Evolutionary conservation across 306 rosid genomes (phyloP), one percentile per base, ranked within the genome.

Genomic region (Castanospermum australe): DNA sequence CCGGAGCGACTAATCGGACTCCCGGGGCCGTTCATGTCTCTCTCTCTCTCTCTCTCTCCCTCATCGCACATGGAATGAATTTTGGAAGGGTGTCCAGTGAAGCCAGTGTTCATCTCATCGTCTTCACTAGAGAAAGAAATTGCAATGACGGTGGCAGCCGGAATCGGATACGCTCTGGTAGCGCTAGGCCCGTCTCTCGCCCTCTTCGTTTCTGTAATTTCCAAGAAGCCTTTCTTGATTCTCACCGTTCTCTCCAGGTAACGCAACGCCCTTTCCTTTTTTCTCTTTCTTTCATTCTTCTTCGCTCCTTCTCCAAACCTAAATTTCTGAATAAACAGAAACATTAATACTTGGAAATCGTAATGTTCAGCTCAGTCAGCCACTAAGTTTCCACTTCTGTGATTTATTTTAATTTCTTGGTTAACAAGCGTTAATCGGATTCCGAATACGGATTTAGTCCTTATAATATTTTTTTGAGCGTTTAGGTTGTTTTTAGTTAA

Each of bases 131-230:
- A 11, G 45, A 13, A 5, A 20, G 30, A 50, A 5, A 12, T 14
- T 5, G 56, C 36, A 52, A 92, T 92, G 97, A 90, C 97, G 62
- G 82, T 92, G 1, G 86, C 93, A 1, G 97, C 97, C 47, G 99
- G 97, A 75, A 89, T 94, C 79, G 97, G 97, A 2, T 94, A 94
- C 82, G 93, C 86, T 62, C 81, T 94, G 83, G 33, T 94, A 9
- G 97, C 99, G 5, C 60, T 94, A 60, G 99, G 99, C 48, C 99
- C 97, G 1, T 89, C 97, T 61, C 88, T 94, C 78, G 86, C 95
- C 82, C 86, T 94, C 78, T 94, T 94, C 88, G 81, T 87, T 79
- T 89, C 97, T 44, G 93, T 94, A 0, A 88, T 94, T 80, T 90
- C 97, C 79, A 85, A 85, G 38, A 94, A 94, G 71, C 99, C 99